Evolutionary conservation across 2,329 filamentous ascomycete genomes (phyloP).

Genomic region (Aschersonia sp.): DNA sequence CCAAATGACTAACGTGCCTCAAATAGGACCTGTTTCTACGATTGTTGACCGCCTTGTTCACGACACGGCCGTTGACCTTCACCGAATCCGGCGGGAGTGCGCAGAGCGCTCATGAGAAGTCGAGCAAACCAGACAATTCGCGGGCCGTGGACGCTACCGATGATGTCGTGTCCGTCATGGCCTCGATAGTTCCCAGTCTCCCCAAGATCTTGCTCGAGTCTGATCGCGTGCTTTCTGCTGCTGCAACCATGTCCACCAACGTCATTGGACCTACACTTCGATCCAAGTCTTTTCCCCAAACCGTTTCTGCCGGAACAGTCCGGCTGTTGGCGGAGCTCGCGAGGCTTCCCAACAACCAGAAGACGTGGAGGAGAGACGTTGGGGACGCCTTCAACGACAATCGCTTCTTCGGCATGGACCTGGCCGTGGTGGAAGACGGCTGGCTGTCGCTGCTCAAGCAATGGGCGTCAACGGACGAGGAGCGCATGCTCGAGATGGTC

Average conservation of each 20-base stretch:
- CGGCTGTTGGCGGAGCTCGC: conserved; percentile 64
- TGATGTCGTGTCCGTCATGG: conserved; percentile 69
- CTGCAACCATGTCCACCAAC: conserved; percentile 68
- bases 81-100: conserved; percentile 32
- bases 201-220: conserved; percentile 72
- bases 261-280: conserved; percentile 72
- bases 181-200: conserved; percentile 64
- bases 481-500: conserved; percentile 70
- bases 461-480: conserved; percentile 77
- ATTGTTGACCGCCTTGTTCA: conserved; percentile 85
- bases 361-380: conserved; percentile 86
- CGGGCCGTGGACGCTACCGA: conserved; percentile 36
- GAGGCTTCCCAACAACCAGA: conserved; percentile 65
- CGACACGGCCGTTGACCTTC: conserved; percentile 67
- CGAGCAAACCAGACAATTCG: conserved; percentile 17
- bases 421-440: conserved; percentile 50
- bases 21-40: conserved; percentile 66
- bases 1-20: background rate
- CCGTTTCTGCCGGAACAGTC: conserved; percentile 58
- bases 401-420: conserved; percentile 63
- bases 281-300: conserved; percentile 76
- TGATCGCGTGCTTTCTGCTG: conserved; percentile 68
- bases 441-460: conserved; percentile 80
- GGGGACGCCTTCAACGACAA: conserved; percentile 83
- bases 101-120: conserved; percentile 21